Base-by-base conservation (phyloP, 345 rosid genomes). In the Citrus reticulata region DNA sequence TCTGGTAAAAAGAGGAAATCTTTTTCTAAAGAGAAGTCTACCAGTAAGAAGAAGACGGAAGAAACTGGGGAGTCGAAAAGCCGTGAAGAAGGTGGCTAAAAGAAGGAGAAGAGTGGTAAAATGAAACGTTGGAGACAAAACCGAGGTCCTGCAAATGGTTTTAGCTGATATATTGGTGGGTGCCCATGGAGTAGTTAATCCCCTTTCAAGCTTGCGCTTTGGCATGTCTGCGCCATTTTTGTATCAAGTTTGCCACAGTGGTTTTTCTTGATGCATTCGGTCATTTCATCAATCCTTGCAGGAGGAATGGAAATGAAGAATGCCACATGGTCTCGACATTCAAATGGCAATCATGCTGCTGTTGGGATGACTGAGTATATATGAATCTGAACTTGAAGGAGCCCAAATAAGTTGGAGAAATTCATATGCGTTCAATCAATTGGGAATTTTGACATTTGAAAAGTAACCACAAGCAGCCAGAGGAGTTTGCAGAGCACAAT, bases 1-100 rank as follows among this genome's bases (percentile, higher is more conserved):
- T 86, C 89, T 71, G 84, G 89, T 55, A 90, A 81, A 83, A 92
- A 85, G 84, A 86, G 88, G 80, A 92, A 86, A 86, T 71, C 85
- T 74, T 78, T 87, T 24, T 77, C 90, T 37, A 83, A 82, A 76
- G 85, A 81, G 63, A 91, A 78, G 64, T 83, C 85, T 25, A 49
- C 39, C 1, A 7, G 78, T 83, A 89, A 79, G 84, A 90, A 78
- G 81, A 84, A 88, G 64, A 65, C 27, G 1, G 83, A 77, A 81
- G 84, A 88, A 62, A 83, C 75, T 5, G 76, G 67, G 8, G 87
- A 76, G 13, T 59, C 13, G 27, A 77, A 77, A 69, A 30, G 34
- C 68, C 72, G 49, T 27, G 79, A 74, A 51, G 89, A 84, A 70
- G 78, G 55, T 62, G 74, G 79, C 60, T 84, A 75, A 5, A 84